Percentiles rank a stretch among this genome's conserved stretches.
Conservation (phyloP, 306 rosid species). For the Vigna trinervia region DNA sequence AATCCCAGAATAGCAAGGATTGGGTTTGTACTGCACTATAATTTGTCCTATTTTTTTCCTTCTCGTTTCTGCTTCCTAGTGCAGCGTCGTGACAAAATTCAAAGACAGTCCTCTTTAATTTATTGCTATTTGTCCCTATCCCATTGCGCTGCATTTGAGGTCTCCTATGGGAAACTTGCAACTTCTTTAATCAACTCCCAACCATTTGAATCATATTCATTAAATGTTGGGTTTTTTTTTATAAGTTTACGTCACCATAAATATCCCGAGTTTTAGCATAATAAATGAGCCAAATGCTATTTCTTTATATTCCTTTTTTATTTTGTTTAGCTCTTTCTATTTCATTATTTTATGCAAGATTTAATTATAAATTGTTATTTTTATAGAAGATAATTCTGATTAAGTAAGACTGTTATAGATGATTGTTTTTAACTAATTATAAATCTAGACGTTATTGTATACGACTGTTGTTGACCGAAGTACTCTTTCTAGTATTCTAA, state of each 20-base stretch:
- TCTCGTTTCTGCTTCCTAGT: conserved; percentile 24
- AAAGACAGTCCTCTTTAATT: conserved; percentile 48
- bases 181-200: conserved; percentile 18
- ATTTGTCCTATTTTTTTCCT: conserved; percentile 39
- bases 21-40: conserved; percentile 17
- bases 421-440: no score
- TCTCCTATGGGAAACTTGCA: conserved; percentile 33
- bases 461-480: no score
- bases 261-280: not conserved
- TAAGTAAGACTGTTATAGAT: no score
- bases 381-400: no score
- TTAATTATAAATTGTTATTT: no score
- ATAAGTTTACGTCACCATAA: not conserved
- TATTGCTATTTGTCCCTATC: conserved; percentile 48
- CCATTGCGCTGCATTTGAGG: conserved; percentile 46
- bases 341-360: no score
- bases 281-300: no score
- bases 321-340: no score
- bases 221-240: not conserved
- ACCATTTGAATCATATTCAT: conserved; percentile 13
- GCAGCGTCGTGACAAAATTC: conserved; percentile 57
- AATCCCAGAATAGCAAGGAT: conserved; percentile 44
- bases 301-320: no score
- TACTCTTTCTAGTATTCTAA: no score
- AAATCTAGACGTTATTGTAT: no score